Base-by-base conservation (phyloP, 257 asterid genomes). In the Parsonsia alboflavescens region DNA sequence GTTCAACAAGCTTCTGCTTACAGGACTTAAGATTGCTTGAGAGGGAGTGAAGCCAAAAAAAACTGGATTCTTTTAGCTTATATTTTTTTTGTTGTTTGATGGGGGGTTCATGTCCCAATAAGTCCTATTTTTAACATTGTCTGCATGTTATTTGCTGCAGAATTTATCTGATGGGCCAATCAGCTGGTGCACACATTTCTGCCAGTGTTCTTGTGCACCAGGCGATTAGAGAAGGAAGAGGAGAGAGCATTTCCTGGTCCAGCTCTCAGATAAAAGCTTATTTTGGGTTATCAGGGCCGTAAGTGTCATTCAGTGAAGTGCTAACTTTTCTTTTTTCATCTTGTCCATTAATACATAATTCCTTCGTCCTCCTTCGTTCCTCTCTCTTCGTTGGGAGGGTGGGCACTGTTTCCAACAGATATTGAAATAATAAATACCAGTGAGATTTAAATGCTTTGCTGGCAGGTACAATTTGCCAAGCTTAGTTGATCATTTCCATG, bases 171-270 rank as follows among this genome's bases (percentile, higher is more conserved):
- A 86, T 88, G 96, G 99, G 99, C 66, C 99, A 95, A 77, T 95
- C 99, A 81, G 99, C 99, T 73, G 99, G 99, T 77, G 99, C 99
- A 45, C 99, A 95, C 83, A 88, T 95, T 79, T 91, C 98, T 67
- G 81, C 97, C 4, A 91, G 96, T 84, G 98, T 88, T 77, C 96
- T 95, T 50, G 49, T 91, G 76, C 89, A 88, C 77, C 99, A 95
- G 90, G 96, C 96, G 64, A 80, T 88, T 41, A 88, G 86, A 82
- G 98, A 95, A 80, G 85, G 96, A 68, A 86, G 85, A 77, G 90
- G 87, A 54, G 94, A 90, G 83, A 86, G 78, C 71, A 79, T 89
- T 75, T 85, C 87, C 73, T 95, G 99, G 99, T 89, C 89, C 79
- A 84, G 81, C 72, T 88, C 97, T 46, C 93, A 89, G 83, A 87